These are phyloP conservation scores for Knoxia roxburghii DNA, from an alignment of 257 asterid species.

Conservation along the genomic window DNA sequence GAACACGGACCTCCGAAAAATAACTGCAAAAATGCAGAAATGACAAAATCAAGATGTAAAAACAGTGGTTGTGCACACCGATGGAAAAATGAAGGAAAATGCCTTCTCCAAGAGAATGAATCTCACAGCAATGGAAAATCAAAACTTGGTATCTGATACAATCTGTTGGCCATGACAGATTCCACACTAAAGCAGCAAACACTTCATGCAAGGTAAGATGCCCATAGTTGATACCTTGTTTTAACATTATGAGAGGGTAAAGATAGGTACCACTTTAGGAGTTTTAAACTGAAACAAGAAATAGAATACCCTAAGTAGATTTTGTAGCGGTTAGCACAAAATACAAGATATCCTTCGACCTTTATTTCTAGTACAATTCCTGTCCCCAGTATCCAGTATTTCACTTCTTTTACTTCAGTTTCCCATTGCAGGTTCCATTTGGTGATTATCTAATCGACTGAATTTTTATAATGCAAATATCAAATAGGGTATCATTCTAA, in stretches of 20 bases:
- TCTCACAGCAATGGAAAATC: not conserved
- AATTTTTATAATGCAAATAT: not conserved
- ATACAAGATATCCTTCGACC: not conserved
- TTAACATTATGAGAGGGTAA: not conserved
- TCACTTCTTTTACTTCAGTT: not conserved
- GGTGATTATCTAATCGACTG: not conserved
- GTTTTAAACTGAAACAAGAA: too few species aligned
- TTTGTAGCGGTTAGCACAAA: not conserved
- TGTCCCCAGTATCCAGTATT: too few species aligned
- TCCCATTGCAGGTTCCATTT: not conserved
- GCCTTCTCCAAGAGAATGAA: not conserved
- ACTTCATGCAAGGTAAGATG: not conserved
- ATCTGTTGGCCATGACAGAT: not conserved
- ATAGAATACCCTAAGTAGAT: not conserved
- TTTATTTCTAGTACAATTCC: not conserved
- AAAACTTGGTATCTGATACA: not conserved
- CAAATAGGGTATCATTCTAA: not conserved
- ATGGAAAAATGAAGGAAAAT: not conserved
- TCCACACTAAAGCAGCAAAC: not conserved
- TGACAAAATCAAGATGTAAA: not conserved
- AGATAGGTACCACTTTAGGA: not conserved
- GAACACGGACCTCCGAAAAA: too few species aligned
- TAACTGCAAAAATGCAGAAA: too few species aligned
- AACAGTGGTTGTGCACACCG: not conserved
- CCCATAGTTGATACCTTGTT: not conserved